A percentile compares a stretch with the other conserved stretches of the same genome.
Evolutionary conservation across 1,284 basidiomycete genomes (phyloP).

Genomic region (Rhodotorula sp.): DNA sequence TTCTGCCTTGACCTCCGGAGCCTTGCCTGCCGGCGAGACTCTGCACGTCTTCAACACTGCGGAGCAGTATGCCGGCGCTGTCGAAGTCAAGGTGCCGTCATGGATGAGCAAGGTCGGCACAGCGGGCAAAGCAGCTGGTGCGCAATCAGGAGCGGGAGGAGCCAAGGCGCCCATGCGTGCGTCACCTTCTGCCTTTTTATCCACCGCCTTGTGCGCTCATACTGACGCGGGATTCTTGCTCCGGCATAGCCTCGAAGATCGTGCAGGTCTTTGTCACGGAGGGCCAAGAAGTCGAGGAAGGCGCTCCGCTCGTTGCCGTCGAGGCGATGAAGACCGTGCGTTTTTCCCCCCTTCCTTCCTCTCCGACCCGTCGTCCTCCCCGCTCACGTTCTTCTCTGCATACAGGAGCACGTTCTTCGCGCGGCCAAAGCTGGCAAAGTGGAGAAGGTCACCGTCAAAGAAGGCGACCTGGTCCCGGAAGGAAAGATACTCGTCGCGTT

Average conservation of each 20-base stretch:
- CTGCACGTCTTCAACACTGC: conserved; percentile 35
- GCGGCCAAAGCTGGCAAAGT: conserved; percentile 45
- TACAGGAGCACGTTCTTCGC: conserved; percentile 45
- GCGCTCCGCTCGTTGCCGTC: conserved; percentile 48
- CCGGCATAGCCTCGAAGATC: conserved; percentile 34
- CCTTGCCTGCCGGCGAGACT: conserved; percentile 5
- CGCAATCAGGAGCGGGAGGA: conserved; percentile 9
- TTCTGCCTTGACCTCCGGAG: neutral
- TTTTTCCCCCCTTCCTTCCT: neutral
- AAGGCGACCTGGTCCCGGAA: conserved; percentile 81
- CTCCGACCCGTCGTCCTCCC: neutral
- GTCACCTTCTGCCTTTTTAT: neutral
- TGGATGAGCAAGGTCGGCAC: conserved; percentile 33
- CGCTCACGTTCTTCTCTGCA: too few relatives aligned
- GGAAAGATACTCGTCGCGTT: conserved; percentile 81
- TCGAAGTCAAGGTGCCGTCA: conserved; percentile 27
- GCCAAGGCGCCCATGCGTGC: conserved; percentile 37
- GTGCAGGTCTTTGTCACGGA: conserved; percentile 48
- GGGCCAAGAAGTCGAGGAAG: conserved; percentile 46
- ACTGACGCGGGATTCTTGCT: neutral
- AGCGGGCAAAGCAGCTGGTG: neutral
- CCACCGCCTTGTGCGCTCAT: neutral
- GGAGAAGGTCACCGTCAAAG: conserved; percentile 34
- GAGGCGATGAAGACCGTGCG: conserved; percentile 45
- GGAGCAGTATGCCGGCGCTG: conserved; percentile 22